A percentile compares a stretch with the other conserved stretches of the same genome.
These are phyloP conservation scores for Penicillium hesseltinei DNA, from an alignment of 2,329 filamentous ascomycete species.

Conservation along the genomic window DNA sequence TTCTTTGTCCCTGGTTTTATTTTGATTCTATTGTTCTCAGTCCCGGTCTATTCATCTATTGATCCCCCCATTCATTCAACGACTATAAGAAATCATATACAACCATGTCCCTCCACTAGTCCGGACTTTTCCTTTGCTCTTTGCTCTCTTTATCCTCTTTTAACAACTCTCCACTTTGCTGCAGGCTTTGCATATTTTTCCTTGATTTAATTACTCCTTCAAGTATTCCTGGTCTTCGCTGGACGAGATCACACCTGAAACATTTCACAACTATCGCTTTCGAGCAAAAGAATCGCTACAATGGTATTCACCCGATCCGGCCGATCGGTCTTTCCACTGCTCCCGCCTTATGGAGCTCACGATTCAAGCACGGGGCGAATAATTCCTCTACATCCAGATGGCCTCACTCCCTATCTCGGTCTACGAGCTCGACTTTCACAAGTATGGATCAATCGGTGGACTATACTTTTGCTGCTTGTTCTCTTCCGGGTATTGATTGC, in stretches of 20 bases:
- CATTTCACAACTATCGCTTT: neutral
- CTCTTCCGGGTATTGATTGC: constrained; percentile 78
- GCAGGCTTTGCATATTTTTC: neutral
- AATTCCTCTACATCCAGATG: constrained; percentile 62
- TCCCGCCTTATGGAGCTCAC: constrained; percentile 43
- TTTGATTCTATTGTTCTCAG: constrained; percentile 6
- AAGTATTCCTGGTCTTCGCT: neutral
- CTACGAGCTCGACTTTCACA: constrained; percentile 87
- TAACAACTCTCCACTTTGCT: neutral
- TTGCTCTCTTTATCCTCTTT: constrained; percentile 4
- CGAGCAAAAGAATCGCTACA: neutral
- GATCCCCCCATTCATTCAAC: constrained; percentile 1
- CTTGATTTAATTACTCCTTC: neutral
- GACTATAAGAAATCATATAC: constrained; percentile 3
- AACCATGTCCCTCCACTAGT: constrained; percentile 1
- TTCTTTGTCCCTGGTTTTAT: constrained; percentile 7
- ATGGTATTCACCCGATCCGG: constrained; percentile 37
- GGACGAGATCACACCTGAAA: constrained; percentile 1
- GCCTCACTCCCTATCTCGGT: constrained; percentile 86
- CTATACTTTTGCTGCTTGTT: constrained; percentile 80
- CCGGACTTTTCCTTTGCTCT: neutral
- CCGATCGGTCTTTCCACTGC: constrained; percentile 37
- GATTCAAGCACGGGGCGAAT: constrained; percentile 53
- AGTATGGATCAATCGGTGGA: constrained; percentile 98
- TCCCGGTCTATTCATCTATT: constrained; percentile 6